These are phyloP conservation scores for Syncephalastrum monosporum DNA, from an alignment of 371 early-diverging fungal genomes.

Conservation along the genomic window DNA sequence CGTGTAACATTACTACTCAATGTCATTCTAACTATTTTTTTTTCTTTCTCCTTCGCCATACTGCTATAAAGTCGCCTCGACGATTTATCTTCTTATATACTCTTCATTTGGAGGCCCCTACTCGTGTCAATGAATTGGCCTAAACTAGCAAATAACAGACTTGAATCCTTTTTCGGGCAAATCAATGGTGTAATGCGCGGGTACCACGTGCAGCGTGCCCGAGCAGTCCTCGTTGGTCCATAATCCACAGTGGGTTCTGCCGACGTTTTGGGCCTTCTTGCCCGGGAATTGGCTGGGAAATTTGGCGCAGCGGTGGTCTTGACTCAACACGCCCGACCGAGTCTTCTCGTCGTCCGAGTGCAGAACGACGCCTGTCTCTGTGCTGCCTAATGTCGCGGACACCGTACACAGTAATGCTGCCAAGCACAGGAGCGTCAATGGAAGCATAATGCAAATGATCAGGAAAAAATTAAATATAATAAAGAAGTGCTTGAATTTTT, in stretches of 20 bases:
- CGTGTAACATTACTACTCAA: background rate
- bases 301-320: conserved; percentile 29
- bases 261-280: conserved; percentile 26
- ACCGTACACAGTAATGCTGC: conserved; percentile 15
- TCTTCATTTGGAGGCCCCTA: conserved; percentile 1
- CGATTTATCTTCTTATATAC: background rate
- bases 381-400: conserved; percentile 8
- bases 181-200: conserved; percentile 39
- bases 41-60: background rate
- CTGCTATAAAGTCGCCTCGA: background rate
- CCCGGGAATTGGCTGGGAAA: conserved; percentile 35
- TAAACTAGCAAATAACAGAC: conserved; percentile 30
- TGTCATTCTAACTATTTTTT: conserved; percentile 1
- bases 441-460: too few species aligned
- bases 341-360: conserved; percentile 18
- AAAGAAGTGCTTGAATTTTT: too few species aligned
- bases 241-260: conserved; percentile 34
- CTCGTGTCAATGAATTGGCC: background rate
- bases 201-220: conserved; percentile 34
- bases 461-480: too few species aligned
- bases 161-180: conserved; percentile 23
- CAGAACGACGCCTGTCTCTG: conserved; percentile 22
- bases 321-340: conserved; percentile 31
- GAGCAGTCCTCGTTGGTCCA: conserved; percentile 36
- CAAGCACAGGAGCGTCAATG: conserved; percentile 1